Base-by-base conservation (phyloP, 2,329 filamentous ascomycete genomes). In the Aspergillus jensenii region DNA sequence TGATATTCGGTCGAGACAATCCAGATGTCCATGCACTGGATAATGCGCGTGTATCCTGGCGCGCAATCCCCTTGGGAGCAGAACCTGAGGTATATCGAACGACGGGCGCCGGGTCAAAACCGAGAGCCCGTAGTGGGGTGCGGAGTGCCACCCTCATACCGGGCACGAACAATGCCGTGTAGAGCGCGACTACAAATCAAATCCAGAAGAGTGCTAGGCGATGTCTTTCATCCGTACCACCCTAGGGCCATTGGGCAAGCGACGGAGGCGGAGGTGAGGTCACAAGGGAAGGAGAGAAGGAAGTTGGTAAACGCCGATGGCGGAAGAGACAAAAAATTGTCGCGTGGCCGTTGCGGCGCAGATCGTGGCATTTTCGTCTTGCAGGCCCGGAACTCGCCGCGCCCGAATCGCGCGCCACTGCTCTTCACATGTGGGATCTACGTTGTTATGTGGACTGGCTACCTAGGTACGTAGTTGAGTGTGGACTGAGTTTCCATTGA, bases 101-200 rank as follows among this genome's bases (percentile, higher is more conserved):
- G 47, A 67, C 66, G 56, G 67, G 58, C 55, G 65, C 65, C 62
- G 69, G 67, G 65, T 66, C 65, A 63, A 66, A 65, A 60, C 59
- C 59, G 59, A 65, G 65, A 57, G 68, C 65, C 68, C 72, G 70
- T 69, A 71, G 65, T 61, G 69, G 68, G 60, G 66, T 63, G 60
- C 68, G 69, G 67, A 69, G 61, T 60, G 65, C 63, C 63, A 65
- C 67, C 65, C 67, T 73, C 72, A 74, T 74, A 58, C 69, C 69
- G 66, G 67, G 61, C 52, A 51, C 52, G 48, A 63, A 59, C 61
- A 55, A 61, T 55, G 61, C 59, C 59, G 59, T 59, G 56, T 55
- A 44, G 48, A 54, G 53, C 62, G 58, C 58, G 54, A 60, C 54
- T 51, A 54, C 53, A 33, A 63, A 44, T 56, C 33, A 45, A 56